phyloP scores from a whole-genome alignment of 306 rosid species.

The Vigna reflexopilosa region DNA sequence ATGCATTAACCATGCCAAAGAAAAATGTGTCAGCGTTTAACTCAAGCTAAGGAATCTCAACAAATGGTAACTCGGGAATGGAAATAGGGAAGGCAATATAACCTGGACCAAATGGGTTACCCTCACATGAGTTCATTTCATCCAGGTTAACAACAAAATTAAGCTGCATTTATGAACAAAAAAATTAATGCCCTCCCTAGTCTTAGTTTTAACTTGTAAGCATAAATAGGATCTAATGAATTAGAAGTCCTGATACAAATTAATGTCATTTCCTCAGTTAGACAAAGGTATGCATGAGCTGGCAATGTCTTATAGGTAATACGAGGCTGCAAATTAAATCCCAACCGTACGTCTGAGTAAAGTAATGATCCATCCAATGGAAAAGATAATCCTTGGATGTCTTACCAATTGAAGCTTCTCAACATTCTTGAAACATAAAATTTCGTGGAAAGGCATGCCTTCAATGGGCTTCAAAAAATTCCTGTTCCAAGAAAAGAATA shows the following conservation, averaged over 20 bases:
- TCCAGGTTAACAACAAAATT: conserved; percentile 13
- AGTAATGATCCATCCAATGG: conserved; percentile 35
- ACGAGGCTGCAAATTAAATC: conserved; percentile 31
- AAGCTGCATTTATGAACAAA: conserved; percentile 31
- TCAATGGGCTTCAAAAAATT: conserved; percentile 74
- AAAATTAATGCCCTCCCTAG: neutral
- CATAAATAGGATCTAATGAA: conserved; percentile 20
- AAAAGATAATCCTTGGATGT: conserved; percentile 36
- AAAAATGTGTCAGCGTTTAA: neutral
- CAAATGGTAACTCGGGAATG: conserved; percentile 6
- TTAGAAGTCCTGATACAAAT: conserved; percentile 1
- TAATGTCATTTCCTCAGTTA: conserved; percentile 21
- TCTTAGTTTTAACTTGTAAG: conserved; percentile 13
- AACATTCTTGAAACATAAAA: conserved; percentile 79
- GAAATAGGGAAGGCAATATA: neutral
- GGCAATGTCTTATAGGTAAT: conserved; percentile 19
- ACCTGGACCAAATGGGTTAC: neutral
- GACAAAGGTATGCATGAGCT: neutral
- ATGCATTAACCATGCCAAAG: neutral
- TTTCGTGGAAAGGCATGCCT: conserved; percentile 75
- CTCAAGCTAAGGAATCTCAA: neutral
- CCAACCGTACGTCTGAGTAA: neutral
- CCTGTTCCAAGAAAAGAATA: conserved; percentile 58
- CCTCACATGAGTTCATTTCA: conserved; percentile 7
- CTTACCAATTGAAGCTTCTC: conserved; percentile 90